Evolutionary conservation across 148 eudicot species (phyloP).

Genomic region (Amaranthus hypochondriacus): DNA sequence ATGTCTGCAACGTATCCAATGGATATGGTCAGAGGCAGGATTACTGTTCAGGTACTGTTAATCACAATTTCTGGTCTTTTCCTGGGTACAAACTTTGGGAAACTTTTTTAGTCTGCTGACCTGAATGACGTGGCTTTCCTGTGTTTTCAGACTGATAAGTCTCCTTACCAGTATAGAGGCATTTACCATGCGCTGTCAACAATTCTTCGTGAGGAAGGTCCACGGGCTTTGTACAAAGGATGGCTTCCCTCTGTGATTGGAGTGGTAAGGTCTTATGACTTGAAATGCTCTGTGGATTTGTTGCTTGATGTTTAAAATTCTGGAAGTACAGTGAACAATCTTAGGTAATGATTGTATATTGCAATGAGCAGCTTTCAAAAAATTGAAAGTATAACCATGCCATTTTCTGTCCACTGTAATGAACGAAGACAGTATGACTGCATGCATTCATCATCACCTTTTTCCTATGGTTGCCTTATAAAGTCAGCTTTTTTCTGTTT

Average conservation of each 20-base stretch:
- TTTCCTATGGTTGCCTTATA: neutral
- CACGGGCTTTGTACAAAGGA: constrained; percentile 83
- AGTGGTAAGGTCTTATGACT: constrained; percentile 53
- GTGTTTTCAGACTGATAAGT: constrained; percentile 59
- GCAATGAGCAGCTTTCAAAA: neutral
- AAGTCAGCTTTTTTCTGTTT: neutral
- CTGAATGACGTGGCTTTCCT: constrained; percentile 8
- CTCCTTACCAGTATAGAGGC: constrained; percentile 80
- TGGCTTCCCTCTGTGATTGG: constrained; percentile 98
- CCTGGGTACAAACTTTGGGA: neutral
- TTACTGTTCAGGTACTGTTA: constrained; percentile 74
- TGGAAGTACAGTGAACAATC: neutral
- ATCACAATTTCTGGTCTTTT: neutral
- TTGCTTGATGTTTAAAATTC: neutral
- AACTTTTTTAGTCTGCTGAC: neutral
- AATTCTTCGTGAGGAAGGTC: constrained; percentile 82
- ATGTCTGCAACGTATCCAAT: constrained; percentile 95
- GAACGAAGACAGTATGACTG: neutral
- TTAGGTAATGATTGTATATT: neutral
- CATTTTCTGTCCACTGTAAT: neutral
- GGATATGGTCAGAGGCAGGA: constrained; percentile 89
- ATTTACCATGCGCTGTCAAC: constrained; percentile 87
- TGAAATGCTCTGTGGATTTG: neutral
- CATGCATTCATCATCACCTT: neutral
- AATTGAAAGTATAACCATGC: neutral